Evolutionary conservation across 257 asterid genomes (phyloP).

Genomic region (Sherardia arvensis): DNA sequence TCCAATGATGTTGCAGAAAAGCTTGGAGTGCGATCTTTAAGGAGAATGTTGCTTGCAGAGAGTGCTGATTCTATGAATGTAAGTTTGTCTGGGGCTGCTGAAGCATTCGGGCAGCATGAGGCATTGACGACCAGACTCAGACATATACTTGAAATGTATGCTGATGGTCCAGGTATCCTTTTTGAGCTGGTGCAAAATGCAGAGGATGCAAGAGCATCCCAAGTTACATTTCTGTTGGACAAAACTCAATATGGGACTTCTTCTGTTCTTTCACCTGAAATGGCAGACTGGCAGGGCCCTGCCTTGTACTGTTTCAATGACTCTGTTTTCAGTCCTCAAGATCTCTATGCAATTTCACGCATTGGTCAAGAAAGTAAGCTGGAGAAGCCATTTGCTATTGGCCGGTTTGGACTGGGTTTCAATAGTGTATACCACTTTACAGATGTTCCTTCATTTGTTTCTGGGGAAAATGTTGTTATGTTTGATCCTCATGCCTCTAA

Average conservation of each 20-base stretch:
- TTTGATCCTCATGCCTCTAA: conserved; percentile 95
- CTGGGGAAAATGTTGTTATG: conserved; percentile 94
- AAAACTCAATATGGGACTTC: conserved; percentile 86
- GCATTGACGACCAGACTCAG: conserved; percentile 89
- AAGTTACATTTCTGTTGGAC: conserved; percentile 78
- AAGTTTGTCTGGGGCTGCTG: conserved; percentile 96
- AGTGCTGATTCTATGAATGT: conserved; percentile 95
- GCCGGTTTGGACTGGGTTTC: conserved; percentile 97
- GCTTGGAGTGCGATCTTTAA: conserved; percentile 88
- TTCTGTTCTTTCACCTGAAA: conserved; percentile 94
- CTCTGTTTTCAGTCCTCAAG: conserved; percentile 91
- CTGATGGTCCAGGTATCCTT: conserved; percentile 91
- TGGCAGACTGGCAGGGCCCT: conserved; percentile 99
- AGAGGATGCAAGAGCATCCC: conserved; percentile 93
- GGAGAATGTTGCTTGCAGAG: conserved; percentile 90
- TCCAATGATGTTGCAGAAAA: conserved; percentile 97
- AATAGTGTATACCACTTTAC: conserved; percentile 92
- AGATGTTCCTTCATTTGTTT: conserved; percentile 87
- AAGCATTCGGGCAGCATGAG: conserved; percentile 99
- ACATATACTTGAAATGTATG: conserved; percentile 98
- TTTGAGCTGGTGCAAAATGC: conserved; percentile 97
- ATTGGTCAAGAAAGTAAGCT: conserved; percentile 96
- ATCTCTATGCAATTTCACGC: conserved; percentile 91
- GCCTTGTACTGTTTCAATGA: conserved; percentile 94
- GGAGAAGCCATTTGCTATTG: conserved; percentile 95